A percentile compares a stretch with the other conserved stretches of the same genome.
These are phyloP conservation scores for Talaromyces islandicus DNA, from an alignment of 2,329 filamentous ascomycete genomes.

Conservation along the genomic window DNA sequence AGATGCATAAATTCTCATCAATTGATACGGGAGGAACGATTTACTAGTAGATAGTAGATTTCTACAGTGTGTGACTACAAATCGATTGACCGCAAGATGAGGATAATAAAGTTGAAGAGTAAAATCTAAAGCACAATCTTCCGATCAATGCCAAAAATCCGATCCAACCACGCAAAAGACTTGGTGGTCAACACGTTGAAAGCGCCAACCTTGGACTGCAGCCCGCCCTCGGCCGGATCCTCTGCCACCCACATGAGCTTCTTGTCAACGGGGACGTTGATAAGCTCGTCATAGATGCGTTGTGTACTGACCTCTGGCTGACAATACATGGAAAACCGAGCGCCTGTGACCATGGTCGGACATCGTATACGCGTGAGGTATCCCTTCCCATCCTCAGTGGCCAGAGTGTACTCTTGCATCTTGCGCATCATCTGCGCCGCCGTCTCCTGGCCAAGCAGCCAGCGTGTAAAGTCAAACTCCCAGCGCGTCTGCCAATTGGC, in stretches of 20 bases:
- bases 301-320: background rate
- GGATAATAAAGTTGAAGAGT: too few species aligned
- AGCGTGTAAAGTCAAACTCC: background rate
- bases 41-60: too few species aligned
- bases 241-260: background rate
- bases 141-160: background rate
- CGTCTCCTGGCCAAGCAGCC: background rate
- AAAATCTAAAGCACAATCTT: too few species aligned
- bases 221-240: background rate
- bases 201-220: background rate
- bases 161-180: background rate
- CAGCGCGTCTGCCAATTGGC: background rate
- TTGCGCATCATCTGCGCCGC: background rate
- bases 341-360: background rate
- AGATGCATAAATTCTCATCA: too few species aligned
- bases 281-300: background rate
- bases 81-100: too few species aligned
- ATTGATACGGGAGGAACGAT: too few species aligned
- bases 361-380: background rate
- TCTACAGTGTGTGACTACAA: too few species aligned
- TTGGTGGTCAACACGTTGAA: background rate
- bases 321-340: background rate
- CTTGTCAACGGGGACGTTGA: background rate
- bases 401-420: background rate
- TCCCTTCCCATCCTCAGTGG: background rate